A percentile compares a stretch with the other conserved stretches of the same genome.
These are phyloP conservation scores for Tylopilus vinaceipallidus DNA, from an alignment of 768 basidiomycete species.

Conservation along the genomic window DNA sequence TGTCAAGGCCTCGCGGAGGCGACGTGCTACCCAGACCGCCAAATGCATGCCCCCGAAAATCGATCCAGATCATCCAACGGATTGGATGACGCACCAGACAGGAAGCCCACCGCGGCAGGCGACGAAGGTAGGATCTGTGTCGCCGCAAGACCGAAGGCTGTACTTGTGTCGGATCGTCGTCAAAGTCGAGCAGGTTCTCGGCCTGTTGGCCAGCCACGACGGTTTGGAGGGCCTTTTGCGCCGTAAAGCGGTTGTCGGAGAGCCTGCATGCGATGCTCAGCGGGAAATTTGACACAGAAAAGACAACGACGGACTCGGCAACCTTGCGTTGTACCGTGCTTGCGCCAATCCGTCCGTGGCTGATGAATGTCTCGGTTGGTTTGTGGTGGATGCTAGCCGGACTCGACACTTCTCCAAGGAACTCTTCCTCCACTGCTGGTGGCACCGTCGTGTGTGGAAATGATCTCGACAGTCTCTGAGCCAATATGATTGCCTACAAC, in stretches of 20 bases:
- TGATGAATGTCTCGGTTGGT: slow-evolving; percentile 93
- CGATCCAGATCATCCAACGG: slow-evolving; percentile 89
- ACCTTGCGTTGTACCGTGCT: slow-evolving; percentile 71
- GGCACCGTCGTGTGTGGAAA: slow-evolving; percentile 90
- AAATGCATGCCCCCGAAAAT: slow-evolving; percentile 68
- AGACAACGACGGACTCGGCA: slow-evolving; percentile 46
- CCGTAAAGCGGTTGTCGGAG: slow-evolving; percentile 67
- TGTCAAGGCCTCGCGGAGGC: background rate
- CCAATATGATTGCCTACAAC: slow-evolving; percentile 79
- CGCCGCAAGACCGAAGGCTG: slow-evolving; percentile 71
- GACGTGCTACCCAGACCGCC: slow-evolving; percentile 21
- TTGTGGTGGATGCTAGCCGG: slow-evolving; percentile 97
- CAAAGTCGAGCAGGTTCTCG: slow-evolving; percentile 94
- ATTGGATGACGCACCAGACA: slow-evolving; percentile 80
- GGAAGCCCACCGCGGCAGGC: slow-evolving; percentile 72
- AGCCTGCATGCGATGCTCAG: slow-evolving; percentile 35
- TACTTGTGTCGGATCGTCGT: slow-evolving; percentile 61
- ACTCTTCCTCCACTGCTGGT: slow-evolving; percentile 83
- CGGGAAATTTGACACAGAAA: background rate
- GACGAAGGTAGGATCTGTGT: slow-evolving; percentile 70
- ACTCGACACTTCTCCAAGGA: slow-evolving; percentile 84
- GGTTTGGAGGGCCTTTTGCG: slow-evolving; percentile 86
- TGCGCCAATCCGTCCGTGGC: slow-evolving; percentile 83
- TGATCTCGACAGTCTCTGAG: slow-evolving; percentile 89
- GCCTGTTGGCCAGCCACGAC: slow-evolving; percentile 89